These are phyloP conservation scores for Trametes elegans DNA, from an alignment of 768 basidiomycete genomes.

Conservation along the genomic window DNA sequence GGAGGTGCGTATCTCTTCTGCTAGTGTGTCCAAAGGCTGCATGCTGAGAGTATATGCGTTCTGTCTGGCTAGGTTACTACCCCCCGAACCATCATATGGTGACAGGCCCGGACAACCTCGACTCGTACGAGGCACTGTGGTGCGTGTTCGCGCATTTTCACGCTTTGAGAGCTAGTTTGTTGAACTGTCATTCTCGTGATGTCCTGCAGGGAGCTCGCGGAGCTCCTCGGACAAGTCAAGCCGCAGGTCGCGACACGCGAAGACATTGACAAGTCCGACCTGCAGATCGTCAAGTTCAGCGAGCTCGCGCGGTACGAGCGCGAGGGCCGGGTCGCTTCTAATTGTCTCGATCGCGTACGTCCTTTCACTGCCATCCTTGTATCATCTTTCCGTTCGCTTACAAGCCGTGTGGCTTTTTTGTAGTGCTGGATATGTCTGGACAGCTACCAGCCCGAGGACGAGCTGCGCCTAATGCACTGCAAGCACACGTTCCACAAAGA, in stretches of 20 bases:
- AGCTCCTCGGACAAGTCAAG: conserved; percentile 78
- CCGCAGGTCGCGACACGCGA: conserved; percentile 79
- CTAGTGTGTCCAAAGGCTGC: no score
- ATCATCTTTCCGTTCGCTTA: no score
- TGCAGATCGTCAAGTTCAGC: conserved; percentile 62
- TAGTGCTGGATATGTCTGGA: conserved; percentile 87
- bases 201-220: conserved; percentile 74
- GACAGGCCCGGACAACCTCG: conserved; percentile 68
- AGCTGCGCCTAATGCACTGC: conserved; percentile 78
- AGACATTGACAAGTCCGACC: conserved; percentile 82
- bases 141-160: conserved; percentile 34
- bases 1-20: conserved; percentile 48
- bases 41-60: background rate
- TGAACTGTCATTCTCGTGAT: no score
- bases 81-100: conserved; percentile 88
- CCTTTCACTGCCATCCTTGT: background rate
- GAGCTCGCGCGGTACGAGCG: conserved; percentile 50
- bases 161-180: background rate
- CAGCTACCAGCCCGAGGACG: conserved; percentile 77
- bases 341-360: conserved; percentile 77
- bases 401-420: background rate
- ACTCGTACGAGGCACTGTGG: conserved; percentile 80
- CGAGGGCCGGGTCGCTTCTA: conserved; percentile 65
- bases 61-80: conserved; percentile 69
- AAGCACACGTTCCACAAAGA: conserved; percentile 86